Evolutionary conservation across 2,329 filamentous ascomycete genomes (phyloP).

Genomic region (Dendryphion nanum): DNA sequence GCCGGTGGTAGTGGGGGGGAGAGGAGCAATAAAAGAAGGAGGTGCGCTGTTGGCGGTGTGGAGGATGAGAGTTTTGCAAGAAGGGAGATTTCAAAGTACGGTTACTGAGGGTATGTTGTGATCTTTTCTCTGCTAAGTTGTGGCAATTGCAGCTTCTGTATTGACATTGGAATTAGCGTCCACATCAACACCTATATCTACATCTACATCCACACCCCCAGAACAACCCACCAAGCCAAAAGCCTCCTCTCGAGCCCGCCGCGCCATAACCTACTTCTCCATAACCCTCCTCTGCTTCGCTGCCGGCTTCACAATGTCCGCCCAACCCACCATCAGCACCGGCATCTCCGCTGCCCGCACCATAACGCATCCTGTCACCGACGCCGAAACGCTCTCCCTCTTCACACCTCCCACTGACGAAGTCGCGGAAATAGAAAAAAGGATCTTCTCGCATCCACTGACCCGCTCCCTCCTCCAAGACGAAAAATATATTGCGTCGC

Average conservation of each 20-base stretch:
- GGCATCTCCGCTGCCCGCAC: slow-evolving; percentile 50
- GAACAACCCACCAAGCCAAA: slow-evolving; percentile 10
- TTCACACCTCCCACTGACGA: slow-evolving; percentile 58
- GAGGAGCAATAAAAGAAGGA: neutral
- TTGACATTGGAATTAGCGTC: neutral
- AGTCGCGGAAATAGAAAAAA: slow-evolving; percentile 62
- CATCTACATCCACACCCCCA: slow-evolving; percentile 11
- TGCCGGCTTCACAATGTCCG: slow-evolving; percentile 59
- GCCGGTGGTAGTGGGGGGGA: neutral
- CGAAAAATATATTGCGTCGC: slow-evolving; percentile 68
- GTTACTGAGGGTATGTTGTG: slow-evolving; percentile 6
- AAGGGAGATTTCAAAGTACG: slow-evolving; percentile 9
- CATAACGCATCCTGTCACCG: slow-evolving; percentile 57
- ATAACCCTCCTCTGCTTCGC: slow-evolving; percentile 30
- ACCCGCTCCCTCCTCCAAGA: slow-evolving; percentile 65
- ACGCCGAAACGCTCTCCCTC: slow-evolving; percentile 70
- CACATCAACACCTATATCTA: slow-evolving; percentile 1
- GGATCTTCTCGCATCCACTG: slow-evolving; percentile 75
- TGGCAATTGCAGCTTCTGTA: neutral
- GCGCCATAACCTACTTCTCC: slow-evolving; percentile 47
- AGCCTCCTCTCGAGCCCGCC: slow-evolving; percentile 41
- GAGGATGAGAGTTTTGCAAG: neutral
- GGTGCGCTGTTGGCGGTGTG: neutral
- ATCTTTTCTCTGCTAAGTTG: neutral
- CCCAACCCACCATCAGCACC: slow-evolving; percentile 52